phyloP scores from a whole-genome alignment of 805 yeast genomes.

The Zygoascus tannicola region DNA sequence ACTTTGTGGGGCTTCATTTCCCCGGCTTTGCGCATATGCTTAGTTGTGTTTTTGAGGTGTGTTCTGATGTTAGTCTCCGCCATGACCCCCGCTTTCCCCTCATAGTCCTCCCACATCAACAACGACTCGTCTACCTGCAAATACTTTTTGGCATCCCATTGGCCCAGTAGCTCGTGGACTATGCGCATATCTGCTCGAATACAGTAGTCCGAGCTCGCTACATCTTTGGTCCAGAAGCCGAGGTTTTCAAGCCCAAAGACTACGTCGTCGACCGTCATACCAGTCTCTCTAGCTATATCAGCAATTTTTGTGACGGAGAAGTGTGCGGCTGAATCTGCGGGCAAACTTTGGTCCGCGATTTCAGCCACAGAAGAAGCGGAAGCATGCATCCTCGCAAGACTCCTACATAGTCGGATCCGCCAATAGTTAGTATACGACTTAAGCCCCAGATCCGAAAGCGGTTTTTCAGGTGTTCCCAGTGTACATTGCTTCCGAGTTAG shows the following conservation, averaged over 20 bases:
- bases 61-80: too few species aligned
- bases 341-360: not conserved
- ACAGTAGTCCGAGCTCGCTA: conserved; percentile 39
- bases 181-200: conserved; percentile 40
- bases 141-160: conserved; percentile 49
- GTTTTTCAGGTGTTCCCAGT: conserved; percentile 92
- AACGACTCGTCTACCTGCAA: conserved; percentile 41
- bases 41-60: too few species aligned
- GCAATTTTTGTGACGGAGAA: conserved; percentile 26
- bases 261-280: conserved; percentile 82
- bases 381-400: not conserved
- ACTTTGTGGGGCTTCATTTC: not conserved
- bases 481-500: conserved; percentile 65
- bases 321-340: not conserved
- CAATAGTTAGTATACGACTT: conserved; percentile 82
- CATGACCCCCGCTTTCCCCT: too few species aligned
- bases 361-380: not conserved
- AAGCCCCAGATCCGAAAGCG: conserved; percentile 78
- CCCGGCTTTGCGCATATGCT: not conserved
- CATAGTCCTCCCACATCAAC: conserved; percentile 52
- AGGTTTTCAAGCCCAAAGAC: conserved; percentile 78
- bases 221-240: conserved; percentile 45
- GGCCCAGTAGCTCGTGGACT: conserved; percentile 35
- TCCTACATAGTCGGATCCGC: conserved; percentile 37
- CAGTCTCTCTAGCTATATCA: conserved; percentile 61